Percentiles rank a stretch among this genome's conserved stretches.
Evolutionary conservation across 2,329 filamentous ascomycete species (phyloP).

Genomic region (Paraconiothyrium brasiliense): DNA sequence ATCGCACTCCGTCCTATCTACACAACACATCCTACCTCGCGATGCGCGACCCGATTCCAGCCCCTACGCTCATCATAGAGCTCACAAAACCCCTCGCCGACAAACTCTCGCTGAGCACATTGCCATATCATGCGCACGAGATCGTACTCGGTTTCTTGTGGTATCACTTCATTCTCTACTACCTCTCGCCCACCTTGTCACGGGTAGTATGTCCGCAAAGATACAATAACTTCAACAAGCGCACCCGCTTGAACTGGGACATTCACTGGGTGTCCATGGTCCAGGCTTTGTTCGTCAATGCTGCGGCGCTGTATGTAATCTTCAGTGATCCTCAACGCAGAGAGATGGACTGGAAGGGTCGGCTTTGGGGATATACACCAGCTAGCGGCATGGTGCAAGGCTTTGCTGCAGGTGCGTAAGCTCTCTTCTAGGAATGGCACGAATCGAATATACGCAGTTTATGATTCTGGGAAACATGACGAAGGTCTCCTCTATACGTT

Average conservation of each 20-base stretch:
- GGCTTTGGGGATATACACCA: constrained; percentile 81
- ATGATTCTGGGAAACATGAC: background rate
- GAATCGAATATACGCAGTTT: background rate
- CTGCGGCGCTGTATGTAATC: constrained; percentile 76
- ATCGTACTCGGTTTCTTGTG: constrained; percentile 71
- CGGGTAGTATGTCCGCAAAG: constrained; percentile 66
- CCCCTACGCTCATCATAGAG: constrained; percentile 64
- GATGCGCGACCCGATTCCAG: constrained; percentile 78
- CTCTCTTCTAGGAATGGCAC: background rate
- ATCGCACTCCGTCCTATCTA: constrained; percentile 4
- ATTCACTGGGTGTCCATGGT: constrained; percentile 85
- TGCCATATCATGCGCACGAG: constrained; percentile 83
- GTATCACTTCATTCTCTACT: constrained; percentile 74
- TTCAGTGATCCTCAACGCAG: constrained; percentile 70
- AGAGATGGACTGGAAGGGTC: constrained; percentile 72
- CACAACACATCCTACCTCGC: constrained; percentile 29
- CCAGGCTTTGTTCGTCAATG: constrained; percentile 77
- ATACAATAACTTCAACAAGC: constrained; percentile 69
- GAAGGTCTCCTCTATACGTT: background rate
- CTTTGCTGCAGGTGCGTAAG: constrained; percentile 68
- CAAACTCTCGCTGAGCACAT: constrained; percentile 67
- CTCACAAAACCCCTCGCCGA: constrained; percentile 72
- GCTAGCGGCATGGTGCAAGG: constrained; percentile 78
- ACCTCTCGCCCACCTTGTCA: constrained; percentile 74
- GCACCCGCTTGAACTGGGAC: constrained; percentile 81